Conservation (phyloP, 257 asterid genomes). For the Solanum bulbocastanum region DNA sequence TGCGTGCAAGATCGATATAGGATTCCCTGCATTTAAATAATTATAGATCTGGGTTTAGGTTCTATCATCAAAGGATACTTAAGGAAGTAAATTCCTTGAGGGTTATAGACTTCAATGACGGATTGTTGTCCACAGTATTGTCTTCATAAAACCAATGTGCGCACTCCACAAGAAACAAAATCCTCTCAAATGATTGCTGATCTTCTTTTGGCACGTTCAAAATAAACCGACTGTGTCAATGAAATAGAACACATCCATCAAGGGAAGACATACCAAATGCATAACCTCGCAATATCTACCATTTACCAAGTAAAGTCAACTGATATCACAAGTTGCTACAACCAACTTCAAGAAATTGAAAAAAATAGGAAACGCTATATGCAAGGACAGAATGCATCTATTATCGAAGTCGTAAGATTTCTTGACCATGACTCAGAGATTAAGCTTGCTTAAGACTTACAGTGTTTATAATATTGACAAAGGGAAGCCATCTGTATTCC, state of each 20-base stretch:
- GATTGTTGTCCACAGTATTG: slow-evolving; percentile 85
- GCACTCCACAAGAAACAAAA: slow-evolving; percentile 91
- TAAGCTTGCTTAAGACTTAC: neutral
- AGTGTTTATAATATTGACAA: neutral
- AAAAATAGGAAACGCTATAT: neutral
- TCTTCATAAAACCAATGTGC: slow-evolving; percentile 99
- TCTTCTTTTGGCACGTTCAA: slow-evolving; percentile 97
- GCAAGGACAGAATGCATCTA: neutral
- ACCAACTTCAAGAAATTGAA: neutral
- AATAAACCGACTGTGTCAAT: slow-evolving; percentile 80
- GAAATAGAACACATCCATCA: neutral
- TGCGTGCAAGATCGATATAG: neutral
- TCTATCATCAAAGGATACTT: slow-evolving; percentile 52
- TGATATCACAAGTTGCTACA: neutral
- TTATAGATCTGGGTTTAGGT: neutral
- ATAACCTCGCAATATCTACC: neutral
- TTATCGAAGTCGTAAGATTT: neutral
- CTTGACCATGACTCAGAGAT: neutral
- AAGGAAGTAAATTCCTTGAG: slow-evolving; percentile 86
- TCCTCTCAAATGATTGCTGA: slow-evolving; percentile 94
- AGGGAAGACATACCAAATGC: neutral
- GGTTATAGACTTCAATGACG: slow-evolving; percentile 86
- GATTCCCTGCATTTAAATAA: neutral
- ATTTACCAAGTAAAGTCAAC: neutral
- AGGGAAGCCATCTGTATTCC: neutral